phyloP scores from a whole-genome alignment of 2,329 filamentous ascomycete species.

The Chalara sp. region DNA sequence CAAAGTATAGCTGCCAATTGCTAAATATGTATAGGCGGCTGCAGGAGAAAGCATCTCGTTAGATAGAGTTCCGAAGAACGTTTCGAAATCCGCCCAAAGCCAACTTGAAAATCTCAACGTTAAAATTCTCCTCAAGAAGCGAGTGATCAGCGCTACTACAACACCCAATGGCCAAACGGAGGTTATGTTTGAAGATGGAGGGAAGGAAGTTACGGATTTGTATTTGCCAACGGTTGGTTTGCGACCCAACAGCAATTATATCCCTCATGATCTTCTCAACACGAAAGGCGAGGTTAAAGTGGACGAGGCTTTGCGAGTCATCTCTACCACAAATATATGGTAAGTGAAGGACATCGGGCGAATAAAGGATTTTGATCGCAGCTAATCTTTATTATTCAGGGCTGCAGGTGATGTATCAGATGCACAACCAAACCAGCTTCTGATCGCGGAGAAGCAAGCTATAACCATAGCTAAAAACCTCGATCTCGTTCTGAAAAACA shows the following conservation, averaged over 20 bases:
- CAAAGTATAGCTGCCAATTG: not conserved
- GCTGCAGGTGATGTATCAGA: slow-evolving; percentile 23
- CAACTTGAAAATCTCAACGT: slow-evolving; percentile 46
- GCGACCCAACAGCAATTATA: slow-evolving; percentile 47
- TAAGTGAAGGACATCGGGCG: no score
- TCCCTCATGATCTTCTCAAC: slow-evolving; percentile 39
- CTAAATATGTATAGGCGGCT: slow-evolving; percentile 14
- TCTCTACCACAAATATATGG: slow-evolving; percentile 29
- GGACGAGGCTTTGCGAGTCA: slow-evolving; percentile 44
- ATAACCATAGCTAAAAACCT: slow-evolving; percentile 20
- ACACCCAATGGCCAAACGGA: slow-evolving; percentile 40
- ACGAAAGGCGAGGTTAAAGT: slow-evolving; percentile 39
- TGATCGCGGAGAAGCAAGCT: slow-evolving; percentile 16
- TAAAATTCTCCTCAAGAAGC: slow-evolving; percentile 36
- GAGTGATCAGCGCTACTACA: slow-evolving; percentile 32
- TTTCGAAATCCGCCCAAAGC: slow-evolving; percentile 26
- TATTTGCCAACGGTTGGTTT: slow-evolving; percentile 52
- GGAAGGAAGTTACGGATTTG: slow-evolving; percentile 43
- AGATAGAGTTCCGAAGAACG: slow-evolving; percentile 11
- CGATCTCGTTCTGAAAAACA: slow-evolving; percentile 9
- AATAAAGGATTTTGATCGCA: no score
- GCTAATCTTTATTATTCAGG: no score
- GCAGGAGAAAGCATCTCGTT: slow-evolving; percentile 25
- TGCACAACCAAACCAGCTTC: slow-evolving; percentile 16
- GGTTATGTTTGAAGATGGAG: slow-evolving; percentile 40